These are phyloP conservation scores for Nemania bipapillata DNA, from an alignment of 2,329 filamentous ascomycete species.

Conservation along the genomic window DNA sequence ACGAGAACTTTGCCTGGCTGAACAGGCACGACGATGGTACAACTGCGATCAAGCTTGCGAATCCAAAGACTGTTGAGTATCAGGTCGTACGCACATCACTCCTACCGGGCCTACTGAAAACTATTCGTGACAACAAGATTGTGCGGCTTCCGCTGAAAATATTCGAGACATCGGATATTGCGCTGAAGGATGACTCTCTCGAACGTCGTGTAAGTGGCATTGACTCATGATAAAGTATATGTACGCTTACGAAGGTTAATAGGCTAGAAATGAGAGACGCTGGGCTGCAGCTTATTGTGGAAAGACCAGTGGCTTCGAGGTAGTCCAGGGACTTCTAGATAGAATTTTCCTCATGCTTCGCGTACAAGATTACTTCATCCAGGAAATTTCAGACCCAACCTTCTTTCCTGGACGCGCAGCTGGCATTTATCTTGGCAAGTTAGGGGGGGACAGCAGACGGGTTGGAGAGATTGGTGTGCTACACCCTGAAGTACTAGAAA, in stretches of 20 bases:
- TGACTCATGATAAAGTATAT: neutral
- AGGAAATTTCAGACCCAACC: conserved; percentile 88
- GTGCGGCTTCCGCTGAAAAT: conserved; percentile 80
- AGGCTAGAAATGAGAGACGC: conserved; percentile 90
- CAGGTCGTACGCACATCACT: conserved; percentile 81
- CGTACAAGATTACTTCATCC: conserved; percentile 87
- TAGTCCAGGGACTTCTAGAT: conserved; percentile 93
- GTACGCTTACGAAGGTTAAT: conserved; percentile 51
- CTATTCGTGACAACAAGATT: conserved; percentile 80
- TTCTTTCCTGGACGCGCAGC: conserved; percentile 93
- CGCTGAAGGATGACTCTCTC: conserved; percentile 82
- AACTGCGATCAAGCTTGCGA: conserved; percentile 76
- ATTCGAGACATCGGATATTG: conserved; percentile 83
- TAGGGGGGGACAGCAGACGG: conserved; percentile 76
- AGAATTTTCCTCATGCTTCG: conserved; percentile 92
- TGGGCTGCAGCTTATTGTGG: conserved; percentile 97
- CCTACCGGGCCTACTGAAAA: conserved; percentile 80
- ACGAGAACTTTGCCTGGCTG: conserved; percentile 97
- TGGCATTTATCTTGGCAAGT: conserved; percentile 73
- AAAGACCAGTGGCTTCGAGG: conserved; percentile 92
- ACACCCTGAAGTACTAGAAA: conserved; percentile 91
- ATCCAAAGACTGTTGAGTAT: conserved; percentile 82
- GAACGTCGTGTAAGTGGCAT: conserved; percentile 66
- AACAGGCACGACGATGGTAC: conserved; percentile 79
- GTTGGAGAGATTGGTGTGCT: conserved; percentile 94